Evolutionary conservation across 2,329 filamentous ascomycete genomes (phyloP).

Genomic region (Huntiella decipiens): DNA sequence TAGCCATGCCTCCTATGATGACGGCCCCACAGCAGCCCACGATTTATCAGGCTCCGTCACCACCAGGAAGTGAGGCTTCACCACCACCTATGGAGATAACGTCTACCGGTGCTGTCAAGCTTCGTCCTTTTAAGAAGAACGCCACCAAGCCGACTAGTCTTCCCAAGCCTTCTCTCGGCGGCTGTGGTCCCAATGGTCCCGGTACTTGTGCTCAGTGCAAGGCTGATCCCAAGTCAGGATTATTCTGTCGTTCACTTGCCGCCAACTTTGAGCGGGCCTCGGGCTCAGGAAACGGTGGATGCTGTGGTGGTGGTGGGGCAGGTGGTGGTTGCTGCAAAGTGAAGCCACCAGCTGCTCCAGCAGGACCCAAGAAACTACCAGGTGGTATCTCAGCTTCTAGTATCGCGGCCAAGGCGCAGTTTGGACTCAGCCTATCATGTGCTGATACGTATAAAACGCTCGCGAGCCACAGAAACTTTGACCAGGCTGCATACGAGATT

Average conservation of each 20-base stretch:
- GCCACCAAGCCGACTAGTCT: slow-evolving; percentile 14
- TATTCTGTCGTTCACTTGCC: slow-evolving; percentile 67
- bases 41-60: slow-evolving; percentile 33
- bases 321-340: slow-evolving; percentile 48
- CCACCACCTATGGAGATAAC: slow-evolving; percentile 37
- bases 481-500: slow-evolving; percentile 53
- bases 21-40: slow-evolving; percentile 17
- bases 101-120: slow-evolving; percentile 39
- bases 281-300: slow-evolving; percentile 27
- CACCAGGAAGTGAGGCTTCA: slow-evolving; percentile 41
- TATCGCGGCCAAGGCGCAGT: slow-evolving; percentile 17
- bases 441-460: slow-evolving; percentile 65
- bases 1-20: slow-evolving; percentile 20
- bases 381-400: slow-evolving; percentile 5
- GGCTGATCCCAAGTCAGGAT: slow-evolving; percentile 56
- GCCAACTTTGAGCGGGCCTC: slow-evolving; percentile 36
- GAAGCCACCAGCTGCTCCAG: slow-evolving; percentile 17
- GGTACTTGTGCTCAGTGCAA: slow-evolving; percentile 65
- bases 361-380: background rate
- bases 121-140: slow-evolving; percentile 21
- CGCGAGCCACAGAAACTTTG: slow-evolving; percentile 57
- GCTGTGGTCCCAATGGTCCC: slow-evolving; percentile 48
- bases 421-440: slow-evolving; percentile 45
- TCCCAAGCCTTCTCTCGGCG: slow-evolving; percentile 17
- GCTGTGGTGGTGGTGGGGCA: slow-evolving; percentile 42